These are phyloP conservation scores for Phytophthora tentaculata DNA, from an alignment of 352 stramenopile species.

Conservation along the genomic window DNA sequence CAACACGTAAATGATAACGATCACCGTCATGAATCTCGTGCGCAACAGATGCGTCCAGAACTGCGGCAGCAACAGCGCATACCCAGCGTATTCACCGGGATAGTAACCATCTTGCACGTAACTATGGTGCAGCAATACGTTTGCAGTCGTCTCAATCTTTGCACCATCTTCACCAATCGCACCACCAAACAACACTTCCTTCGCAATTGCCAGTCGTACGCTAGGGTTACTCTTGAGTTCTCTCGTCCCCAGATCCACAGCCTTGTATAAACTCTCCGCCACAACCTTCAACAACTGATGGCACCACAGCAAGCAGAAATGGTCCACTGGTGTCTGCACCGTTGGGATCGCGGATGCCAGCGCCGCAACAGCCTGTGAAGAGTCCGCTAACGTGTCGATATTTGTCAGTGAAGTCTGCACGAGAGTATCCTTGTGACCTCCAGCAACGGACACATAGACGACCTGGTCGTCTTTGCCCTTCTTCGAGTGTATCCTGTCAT, in stretches of 20 bases:
- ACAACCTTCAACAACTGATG: constrained; percentile 78
- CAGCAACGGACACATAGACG: constrained; percentile 79
- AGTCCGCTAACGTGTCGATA: constrained; percentile 40
- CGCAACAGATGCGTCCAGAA: constrained; percentile 61
- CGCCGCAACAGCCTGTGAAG: constrained; percentile 43
- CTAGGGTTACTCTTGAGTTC: constrained; percentile 50
- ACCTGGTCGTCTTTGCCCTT: constrained; percentile 25
- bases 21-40: constrained; percentile 45
- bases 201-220: constrained; percentile 51
- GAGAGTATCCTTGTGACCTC: constrained; percentile 82
- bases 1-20: constrained; percentile 73
- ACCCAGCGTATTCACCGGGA: constrained; percentile 49
- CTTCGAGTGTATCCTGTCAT: constrained; percentile 50
- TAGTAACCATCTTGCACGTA: constrained; percentile 64
- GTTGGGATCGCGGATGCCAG: constrained; percentile 67
- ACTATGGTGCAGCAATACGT: constrained; percentile 49
- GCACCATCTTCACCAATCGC: neutral
- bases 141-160: constrained; percentile 22
- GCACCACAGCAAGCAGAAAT: constrained; percentile 88
- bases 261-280: constrained; percentile 63
- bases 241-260: constrained; percentile 56
- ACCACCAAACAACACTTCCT: constrained; percentile 48
- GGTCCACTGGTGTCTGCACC: constrained; percentile 76
- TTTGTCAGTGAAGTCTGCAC: constrained; percentile 59
- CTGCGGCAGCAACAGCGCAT: constrained; percentile 54